Conservation (phyloP, 2,329 filamentous ascomycete genomes). For the Penicillium occitanis region DNA sequence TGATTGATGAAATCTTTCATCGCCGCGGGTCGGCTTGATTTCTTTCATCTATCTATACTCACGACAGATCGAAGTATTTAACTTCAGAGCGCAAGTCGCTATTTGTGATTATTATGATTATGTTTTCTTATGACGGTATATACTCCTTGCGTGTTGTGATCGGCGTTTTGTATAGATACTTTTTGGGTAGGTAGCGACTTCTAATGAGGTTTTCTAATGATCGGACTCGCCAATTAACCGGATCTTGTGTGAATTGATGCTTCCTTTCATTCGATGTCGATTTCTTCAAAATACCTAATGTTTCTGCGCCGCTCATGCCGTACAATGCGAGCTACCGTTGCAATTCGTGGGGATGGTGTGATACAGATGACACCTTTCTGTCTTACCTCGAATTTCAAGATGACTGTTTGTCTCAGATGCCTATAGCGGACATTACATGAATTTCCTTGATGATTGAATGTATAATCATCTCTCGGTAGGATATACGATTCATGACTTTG, state of each 20-base stretch:
- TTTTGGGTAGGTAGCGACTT: neutral
- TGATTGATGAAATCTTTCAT: slow-evolving; percentile 65
- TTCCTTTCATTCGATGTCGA: neutral
- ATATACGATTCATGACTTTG: neutral
- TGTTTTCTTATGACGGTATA: slow-evolving; percentile 5
- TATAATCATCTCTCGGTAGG: neutral
- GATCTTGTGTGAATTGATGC: neutral
- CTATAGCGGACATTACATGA: neutral
- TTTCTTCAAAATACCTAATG: neutral
- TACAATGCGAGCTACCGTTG: neutral
- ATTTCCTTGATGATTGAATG: neutral
- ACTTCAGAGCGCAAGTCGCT: slow-evolving; percentile 3
- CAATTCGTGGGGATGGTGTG: neutral
- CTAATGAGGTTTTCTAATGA: neutral
- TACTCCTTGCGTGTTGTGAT: neutral
- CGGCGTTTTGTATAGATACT: slow-evolving; percentile 7
- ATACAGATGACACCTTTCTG: neutral
- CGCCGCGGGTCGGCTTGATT: slow-evolving; percentile 42
- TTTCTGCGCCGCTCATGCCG: neutral
- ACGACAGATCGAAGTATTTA: neutral
- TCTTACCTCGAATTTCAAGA: neutral
- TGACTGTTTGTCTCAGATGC: neutral
- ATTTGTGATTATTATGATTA: neutral
- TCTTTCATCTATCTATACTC: neutral
- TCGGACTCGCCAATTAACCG: neutral